Evolutionary conservation across 768 basidiomycete species (phyloP), one percentile per base, ranked within the genome.

Genomic region (Gloeophyllum trabeum): DNA sequence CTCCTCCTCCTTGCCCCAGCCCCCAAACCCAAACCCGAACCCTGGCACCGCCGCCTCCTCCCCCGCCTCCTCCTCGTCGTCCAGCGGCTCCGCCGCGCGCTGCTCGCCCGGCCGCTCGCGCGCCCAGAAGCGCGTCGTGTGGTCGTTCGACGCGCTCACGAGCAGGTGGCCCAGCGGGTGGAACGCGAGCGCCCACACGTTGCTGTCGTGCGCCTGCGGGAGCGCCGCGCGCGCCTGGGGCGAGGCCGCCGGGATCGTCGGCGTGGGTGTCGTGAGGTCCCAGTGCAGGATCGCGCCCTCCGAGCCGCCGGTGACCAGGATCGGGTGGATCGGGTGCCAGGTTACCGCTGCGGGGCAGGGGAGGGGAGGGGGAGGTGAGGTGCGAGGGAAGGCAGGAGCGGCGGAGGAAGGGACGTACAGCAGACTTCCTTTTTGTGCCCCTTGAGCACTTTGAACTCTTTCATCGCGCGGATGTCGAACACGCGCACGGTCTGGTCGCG

Each of bases 341-440:
- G 92, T 73, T 39, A 98, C 70, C 14, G 92, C 90, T 94, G 53
- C 3, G 32, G 22, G 4, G 10, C 23, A 32, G 21, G 25, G 6
- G 39, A 40, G 39, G 35, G 24, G 24, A 13, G 18, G 23, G 19
- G 18, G 22, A 7, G n/a, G 10, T n/a, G 21, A 37, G 20, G 43
- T 16, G 21, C 39, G 41, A 20, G 39, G 13, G 32, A 21, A n/a
- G n/a, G n/a, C n/a, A n/a, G n/a, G n/a, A n/a, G n/a, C n/a, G n/a
- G n/a, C n/a, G 5, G 22, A 6, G 24, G 20, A 20, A 1, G 5
- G 16, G 34, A 70, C 89, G 46, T 65, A 93, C 89, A 92, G 66
- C 91, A 93, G 30, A 96, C 91, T 73, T 98, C 96, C 55, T 97
- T 94, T 57, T 91, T 92, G 71, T 99, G 96, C 1, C 96, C 96